phyloP scores from a whole-genome alignment of 1,284 basidiomycete species.

The Inonotus obliquus region DNA sequence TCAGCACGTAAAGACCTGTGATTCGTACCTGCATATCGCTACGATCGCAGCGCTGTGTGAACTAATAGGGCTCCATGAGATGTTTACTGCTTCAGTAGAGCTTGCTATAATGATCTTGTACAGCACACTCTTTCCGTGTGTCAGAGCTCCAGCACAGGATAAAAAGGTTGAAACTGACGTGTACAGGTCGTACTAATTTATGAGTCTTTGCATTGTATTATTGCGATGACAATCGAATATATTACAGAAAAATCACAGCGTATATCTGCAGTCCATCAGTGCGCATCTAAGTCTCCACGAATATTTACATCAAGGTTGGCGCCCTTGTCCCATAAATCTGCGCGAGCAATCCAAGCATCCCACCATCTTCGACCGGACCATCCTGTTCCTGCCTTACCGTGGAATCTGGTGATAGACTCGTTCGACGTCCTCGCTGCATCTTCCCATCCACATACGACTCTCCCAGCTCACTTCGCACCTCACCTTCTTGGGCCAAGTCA shows the following conservation, averaged over 20 bases:
- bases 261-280: no score
- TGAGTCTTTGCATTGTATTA: no score
- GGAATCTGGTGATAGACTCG: constrained; percentile 12
- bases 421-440: constrained; percentile 17
- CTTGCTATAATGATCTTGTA: no score
- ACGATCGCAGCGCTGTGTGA: background rate
- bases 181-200: no score
- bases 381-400: constrained; percentile 48
- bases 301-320: constrained; percentile 24
- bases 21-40: background rate
- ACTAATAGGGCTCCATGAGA: no score
- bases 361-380: constrained; percentile 54
- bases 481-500: constrained; percentile 47
- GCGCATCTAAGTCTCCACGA: background rate
- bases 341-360: constrained; percentile 69
- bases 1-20: background rate
- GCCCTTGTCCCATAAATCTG: constrained; percentile 70
- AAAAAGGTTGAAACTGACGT: no score
- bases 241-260: no score
- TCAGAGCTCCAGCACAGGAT: no score
- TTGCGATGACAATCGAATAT: no score
- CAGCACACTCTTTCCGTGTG: no score
- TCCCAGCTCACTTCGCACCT: constrained; percentile 55
- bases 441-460: constrained; percentile 70
- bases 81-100: no score